phyloP scores from a whole-genome alignment of 495 filamentous ascomycete genomes.

The Tuber aestivum region DNA sequence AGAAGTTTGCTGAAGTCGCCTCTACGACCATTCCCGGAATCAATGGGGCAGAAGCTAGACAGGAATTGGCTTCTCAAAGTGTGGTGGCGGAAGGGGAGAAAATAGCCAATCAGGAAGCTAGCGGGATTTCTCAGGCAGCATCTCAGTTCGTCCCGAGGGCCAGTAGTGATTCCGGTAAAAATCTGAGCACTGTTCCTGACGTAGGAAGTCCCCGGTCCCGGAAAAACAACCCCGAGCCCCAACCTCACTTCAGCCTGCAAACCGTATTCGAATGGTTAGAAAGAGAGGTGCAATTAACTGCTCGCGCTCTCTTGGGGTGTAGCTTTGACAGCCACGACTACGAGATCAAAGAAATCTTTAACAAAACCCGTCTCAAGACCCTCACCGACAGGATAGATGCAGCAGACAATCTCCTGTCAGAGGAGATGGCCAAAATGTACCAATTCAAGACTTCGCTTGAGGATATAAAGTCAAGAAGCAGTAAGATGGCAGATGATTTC shows the following conservation, averaged over 20 bases:
- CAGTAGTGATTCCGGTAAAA: not conserved
- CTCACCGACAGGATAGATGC: not conserved
- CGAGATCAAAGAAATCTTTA: not conserved
- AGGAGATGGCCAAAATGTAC: not conserved
- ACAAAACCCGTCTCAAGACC: not conserved
- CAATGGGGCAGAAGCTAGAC: not conserved
- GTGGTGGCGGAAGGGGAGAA: not conserved
- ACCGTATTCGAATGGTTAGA: not conserved
- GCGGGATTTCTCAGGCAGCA: not conserved
- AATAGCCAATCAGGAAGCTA: not conserved
- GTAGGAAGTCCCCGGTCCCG: not conserved
- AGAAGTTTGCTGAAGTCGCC: not conserved
- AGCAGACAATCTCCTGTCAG: not conserved
- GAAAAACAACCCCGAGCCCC: not conserved
- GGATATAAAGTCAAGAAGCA: constrained; percentile 12
- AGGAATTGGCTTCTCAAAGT: not conserved
- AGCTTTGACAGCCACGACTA: not conserved
- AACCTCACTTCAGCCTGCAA: not conserved
- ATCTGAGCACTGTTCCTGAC: not conserved
- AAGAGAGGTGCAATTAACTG: not conserved
- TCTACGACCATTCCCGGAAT: not conserved
- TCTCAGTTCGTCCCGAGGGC: not conserved
- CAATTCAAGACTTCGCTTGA: not conserved
- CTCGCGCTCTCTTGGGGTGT: not conserved
- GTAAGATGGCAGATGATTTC: not conserved